Percentiles rank a stretch among this genome's conserved stretches.
Conservation (phyloP, 1,139 yeast species). For the Yamadazyma dushanensis region DNA sequence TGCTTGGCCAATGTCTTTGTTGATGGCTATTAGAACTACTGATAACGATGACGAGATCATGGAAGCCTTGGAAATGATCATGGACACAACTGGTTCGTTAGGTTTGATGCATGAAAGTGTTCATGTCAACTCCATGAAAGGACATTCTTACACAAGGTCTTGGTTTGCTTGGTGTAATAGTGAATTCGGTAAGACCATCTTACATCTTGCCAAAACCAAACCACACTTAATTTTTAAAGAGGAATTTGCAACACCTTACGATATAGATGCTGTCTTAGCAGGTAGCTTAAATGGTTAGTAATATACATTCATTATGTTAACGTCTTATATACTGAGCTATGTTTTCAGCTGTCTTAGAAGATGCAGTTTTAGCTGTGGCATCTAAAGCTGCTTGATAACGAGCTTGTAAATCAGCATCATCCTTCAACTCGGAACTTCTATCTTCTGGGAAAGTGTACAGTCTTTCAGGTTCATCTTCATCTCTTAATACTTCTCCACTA, state of each 20-base stretch:
- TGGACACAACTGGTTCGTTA: constrained; percentile 64
- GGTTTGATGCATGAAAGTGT: constrained; percentile 88
- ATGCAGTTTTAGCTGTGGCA: constrained; percentile 58
- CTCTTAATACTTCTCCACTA: constrained; percentile 63
- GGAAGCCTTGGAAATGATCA: constrained; percentile 48
- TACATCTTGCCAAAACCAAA: constrained; percentile 70
- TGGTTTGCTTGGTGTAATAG: constrained; percentile 98
- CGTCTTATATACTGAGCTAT: constrained; percentile 63
- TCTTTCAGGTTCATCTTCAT: constrained; percentile 64
- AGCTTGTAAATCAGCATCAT: constrained; percentile 55
- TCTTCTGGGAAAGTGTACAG: constrained; percentile 80
- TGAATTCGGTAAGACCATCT: constrained; percentile 81
- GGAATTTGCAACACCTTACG: constrained; percentile 29
- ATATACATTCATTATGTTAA: constrained; percentile 12
- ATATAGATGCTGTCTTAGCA: constrained; percentile 25
- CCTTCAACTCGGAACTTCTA: constrained; percentile 58
- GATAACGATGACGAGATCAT: constrained; percentile 69
- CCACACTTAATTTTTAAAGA: constrained; percentile 69
- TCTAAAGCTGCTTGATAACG: constrained; percentile 75
- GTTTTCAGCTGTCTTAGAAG: constrained; percentile 67
- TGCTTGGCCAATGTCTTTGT: constrained; percentile 91
- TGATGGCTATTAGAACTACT: constrained; percentile 72
- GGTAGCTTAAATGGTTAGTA: neutral
- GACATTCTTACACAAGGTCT: constrained; percentile 58
- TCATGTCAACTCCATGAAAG: constrained; percentile 56